A percentile compares a stretch with the other conserved stretches of the same genome.
These are phyloP conservation scores for Beauveria brongniartii DNA, from an alignment of 2,329 filamentous ascomycete genomes.

Conservation along the genomic window DNA sequence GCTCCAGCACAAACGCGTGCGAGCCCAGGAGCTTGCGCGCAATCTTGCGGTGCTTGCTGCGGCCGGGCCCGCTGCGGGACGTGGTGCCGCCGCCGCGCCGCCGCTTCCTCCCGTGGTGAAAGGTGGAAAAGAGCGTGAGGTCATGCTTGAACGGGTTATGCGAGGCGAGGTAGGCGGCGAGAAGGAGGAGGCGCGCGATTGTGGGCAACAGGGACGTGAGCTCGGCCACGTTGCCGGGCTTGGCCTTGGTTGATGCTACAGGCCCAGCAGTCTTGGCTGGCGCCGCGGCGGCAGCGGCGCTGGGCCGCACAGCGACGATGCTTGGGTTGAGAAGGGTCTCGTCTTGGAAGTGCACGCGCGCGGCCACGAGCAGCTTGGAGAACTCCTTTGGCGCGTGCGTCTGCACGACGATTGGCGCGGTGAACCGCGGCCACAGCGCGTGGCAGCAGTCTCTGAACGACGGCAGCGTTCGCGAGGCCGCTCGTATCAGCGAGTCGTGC, in stretches of 20 bases:
- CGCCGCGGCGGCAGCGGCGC: neutral
- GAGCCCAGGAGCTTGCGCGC: slow-evolving; percentile 69
- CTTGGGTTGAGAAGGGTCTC: slow-evolving; percentile 61
- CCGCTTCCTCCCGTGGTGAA: slow-evolving; percentile 45
- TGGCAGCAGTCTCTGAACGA: slow-evolving; percentile 62
- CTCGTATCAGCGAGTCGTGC: slow-evolving; percentile 77
- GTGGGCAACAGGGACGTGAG: slow-evolving; percentile 57
- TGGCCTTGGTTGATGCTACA: neutral
- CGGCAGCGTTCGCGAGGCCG: slow-evolving; percentile 71
- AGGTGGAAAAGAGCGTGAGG: slow-evolving; percentile 66
- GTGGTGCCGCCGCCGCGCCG: slow-evolving; percentile 38
- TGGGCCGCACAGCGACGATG: slow-evolving; percentile 36
- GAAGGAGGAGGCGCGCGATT: slow-evolving; percentile 64
- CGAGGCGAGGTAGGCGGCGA: slow-evolving; percentile 72
- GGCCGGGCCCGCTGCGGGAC: slow-evolving; percentile 20
- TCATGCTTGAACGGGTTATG: slow-evolving; percentile 73
- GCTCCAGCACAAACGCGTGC: slow-evolving; percentile 68
- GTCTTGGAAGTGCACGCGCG: slow-evolving; percentile 62
- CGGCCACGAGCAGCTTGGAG: slow-evolving; percentile 67
- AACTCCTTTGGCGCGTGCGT: slow-evolving; percentile 73
- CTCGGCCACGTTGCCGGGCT: slow-evolving; percentile 27
- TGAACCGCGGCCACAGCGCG: slow-evolving; percentile 79
- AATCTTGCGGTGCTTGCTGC: slow-evolving; percentile 59
- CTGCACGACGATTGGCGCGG: slow-evolving; percentile 66
- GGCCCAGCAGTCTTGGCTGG: neutral